Evolutionary conservation across 176 grass and related monocot genomes (phyloP).

Genomic region (Oryza meyeriana): DNA sequence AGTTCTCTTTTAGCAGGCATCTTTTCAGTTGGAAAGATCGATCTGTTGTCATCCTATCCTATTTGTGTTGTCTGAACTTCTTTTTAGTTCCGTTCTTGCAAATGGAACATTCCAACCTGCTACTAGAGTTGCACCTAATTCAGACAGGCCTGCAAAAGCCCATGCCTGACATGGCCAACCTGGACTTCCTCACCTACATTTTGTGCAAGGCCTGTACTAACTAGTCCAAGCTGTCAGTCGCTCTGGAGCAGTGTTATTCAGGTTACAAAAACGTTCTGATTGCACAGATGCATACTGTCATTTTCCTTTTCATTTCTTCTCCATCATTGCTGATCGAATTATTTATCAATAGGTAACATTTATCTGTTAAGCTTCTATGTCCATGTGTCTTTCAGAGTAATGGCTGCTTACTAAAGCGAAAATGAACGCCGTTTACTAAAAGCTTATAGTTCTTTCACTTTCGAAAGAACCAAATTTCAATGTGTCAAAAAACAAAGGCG

Average conservation of each 20-base stretch:
- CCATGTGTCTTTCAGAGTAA: constrained; percentile 2
- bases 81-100: not conserved
- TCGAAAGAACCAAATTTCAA: not conserved
- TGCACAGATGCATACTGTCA: not conserved
- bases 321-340: not conserved
- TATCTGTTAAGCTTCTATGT: not conserved
- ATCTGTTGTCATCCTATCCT: not conserved
- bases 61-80: not conserved
- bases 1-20: not conserved
- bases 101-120: not conserved
- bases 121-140: not conserved
- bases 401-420: not conserved
- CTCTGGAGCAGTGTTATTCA: not conserved
- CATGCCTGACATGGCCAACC: not conserved
- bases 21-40: not conserved
- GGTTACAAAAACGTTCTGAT: not conserved
- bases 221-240: not conserved
- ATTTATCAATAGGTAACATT: not conserved
- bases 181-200: not conserved
- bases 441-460: not conserved
- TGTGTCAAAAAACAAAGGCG: not conserved
- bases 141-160: not conserved
- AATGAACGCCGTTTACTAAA: not conserved
- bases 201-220: not conserved
- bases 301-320: not conserved